Evolutionary conservation across 1,284 basidiomycete genomes (phyloP).

Genomic region (Ustilago crameri): DNA sequence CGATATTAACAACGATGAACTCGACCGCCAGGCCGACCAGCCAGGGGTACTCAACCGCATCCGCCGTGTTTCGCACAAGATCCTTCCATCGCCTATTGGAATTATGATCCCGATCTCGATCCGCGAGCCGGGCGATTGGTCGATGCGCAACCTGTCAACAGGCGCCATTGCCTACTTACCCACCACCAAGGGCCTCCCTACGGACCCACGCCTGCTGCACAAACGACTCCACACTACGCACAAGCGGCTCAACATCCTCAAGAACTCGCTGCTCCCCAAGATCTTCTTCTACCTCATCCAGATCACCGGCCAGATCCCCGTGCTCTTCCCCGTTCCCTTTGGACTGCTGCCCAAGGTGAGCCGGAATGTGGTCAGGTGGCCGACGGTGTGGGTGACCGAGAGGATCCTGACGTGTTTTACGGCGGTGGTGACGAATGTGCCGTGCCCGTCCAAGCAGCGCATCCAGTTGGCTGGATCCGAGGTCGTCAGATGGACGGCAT

Average conservation of each 20-base stretch:
- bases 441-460: constrained; percentile 55
- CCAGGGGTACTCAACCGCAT: constrained; percentile 30
- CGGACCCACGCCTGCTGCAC: constrained; percentile 42
- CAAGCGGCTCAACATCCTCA: constrained; percentile 54
- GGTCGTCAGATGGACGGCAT: constrained; percentile 52
- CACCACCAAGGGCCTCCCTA: constrained; percentile 32
- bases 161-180: constrained; percentile 61
- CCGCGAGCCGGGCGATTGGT: constrained; percentile 58
- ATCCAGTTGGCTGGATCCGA: constrained; percentile 49
- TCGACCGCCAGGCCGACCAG: constrained; percentile 25
- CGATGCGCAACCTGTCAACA: constrained; percentile 64
- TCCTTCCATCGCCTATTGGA: constrained; percentile 52
- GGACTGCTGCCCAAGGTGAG: constrained; percentile 23
- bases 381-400: constrained; percentile 23
- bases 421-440: constrained; percentile 65
- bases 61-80: constrained; percentile 30
- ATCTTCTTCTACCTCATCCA: constrained; percentile 52
- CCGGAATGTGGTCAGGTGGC: constrained; percentile 23
- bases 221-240: constrained; percentile 54
- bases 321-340: constrained; percentile 37
- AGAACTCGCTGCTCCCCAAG: constrained; percentile 55
- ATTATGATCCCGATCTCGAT: constrained; percentile 64
- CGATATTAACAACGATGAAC: constrained; percentile 57
- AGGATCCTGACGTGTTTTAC: constrained; percentile 43
- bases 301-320: constrained; percentile 53